Conservation (phyloP, 108 stramenopile genomes). For the Cyclotella cryptica region DNA sequence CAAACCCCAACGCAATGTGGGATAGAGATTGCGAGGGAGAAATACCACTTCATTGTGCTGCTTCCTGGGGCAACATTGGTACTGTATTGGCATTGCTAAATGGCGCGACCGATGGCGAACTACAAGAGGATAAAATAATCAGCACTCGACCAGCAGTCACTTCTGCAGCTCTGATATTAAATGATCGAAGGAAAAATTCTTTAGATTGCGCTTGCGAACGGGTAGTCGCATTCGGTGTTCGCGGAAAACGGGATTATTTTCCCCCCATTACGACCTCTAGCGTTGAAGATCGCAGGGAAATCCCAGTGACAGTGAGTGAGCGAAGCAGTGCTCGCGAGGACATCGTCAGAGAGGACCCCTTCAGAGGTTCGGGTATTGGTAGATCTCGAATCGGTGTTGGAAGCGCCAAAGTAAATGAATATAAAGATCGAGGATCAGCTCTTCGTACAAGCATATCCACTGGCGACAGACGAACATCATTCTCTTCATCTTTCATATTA, state of each 20-base stretch:
- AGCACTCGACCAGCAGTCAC: background rate
- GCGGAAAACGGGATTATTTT: background rate
- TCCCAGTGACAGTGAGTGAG: background rate
- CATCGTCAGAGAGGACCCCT: conserved; percentile 35
- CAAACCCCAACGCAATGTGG: conserved; percentile 43
- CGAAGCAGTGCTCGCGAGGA: conserved; percentile 9
- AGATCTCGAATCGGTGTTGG: background rate
- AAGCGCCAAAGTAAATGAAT: background rate
- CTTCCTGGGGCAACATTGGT: conserved; percentile 44
- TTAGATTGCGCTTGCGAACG: conserved; percentile 42
- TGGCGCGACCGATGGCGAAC: background rate
- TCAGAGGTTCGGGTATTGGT: background rate
- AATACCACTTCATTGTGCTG: conserved; percentile 45
- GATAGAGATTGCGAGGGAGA: conserved; percentile 43
- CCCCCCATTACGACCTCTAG: no score
- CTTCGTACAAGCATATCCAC: no score
- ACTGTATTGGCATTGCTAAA: conserved; percentile 27
- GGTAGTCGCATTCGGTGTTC: conserved; percentile 24
- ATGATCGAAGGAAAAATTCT: conserved; percentile 32
- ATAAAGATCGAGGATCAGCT: no score
- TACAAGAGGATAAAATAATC: background rate
- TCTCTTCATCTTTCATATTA: conserved; percentile 18
- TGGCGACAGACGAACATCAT: conserved; percentile 19
- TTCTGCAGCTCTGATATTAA: conserved; percentile 18
- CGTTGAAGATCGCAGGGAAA: background rate